A percentile compares a stretch with the other conserved stretches of the same genome.
Evolutionary conservation across 2,329 filamentous ascomycete genomes (phyloP).

Genomic region (Fusarium sp.): DNA sequence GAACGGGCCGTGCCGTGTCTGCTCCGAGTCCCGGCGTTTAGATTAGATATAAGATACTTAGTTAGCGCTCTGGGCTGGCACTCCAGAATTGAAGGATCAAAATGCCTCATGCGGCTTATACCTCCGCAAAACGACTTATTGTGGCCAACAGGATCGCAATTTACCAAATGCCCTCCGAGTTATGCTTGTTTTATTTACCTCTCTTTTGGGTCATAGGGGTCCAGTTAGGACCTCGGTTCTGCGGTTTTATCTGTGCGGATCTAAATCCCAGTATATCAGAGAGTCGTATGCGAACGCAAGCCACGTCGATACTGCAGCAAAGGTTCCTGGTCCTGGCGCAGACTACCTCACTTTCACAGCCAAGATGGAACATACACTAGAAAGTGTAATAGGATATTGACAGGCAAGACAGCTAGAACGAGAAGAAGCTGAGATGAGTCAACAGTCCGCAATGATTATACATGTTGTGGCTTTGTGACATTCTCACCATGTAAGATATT

Average conservation of each 20-base stretch:
- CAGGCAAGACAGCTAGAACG: background rate
- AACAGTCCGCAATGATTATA: background rate
- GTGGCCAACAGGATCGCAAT: background rate
- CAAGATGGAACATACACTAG: background rate
- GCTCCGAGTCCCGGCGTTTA: background rate
- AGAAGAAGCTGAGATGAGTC: background rate
- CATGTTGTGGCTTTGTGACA: background rate
- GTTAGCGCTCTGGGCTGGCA: background rate
- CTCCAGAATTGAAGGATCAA: background rate
- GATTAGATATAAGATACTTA: background rate
- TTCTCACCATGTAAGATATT: background rate
- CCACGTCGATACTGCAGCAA: background rate
- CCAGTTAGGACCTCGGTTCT: background rate
- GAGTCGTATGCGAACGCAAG: background rate
- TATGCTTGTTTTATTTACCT: background rate
- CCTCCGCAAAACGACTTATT: background rate
- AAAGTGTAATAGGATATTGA: background rate
- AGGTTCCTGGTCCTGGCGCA: background rate
- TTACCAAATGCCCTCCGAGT: background rate
- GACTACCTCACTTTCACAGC: background rate
- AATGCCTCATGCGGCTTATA: background rate
- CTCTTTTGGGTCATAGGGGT: background rate
- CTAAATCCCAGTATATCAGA: background rate
- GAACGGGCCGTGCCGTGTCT: background rate
- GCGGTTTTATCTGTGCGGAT: background rate